Conservation (phyloP, 306 rosid species). For the Carpinus fangiana region DNA sequence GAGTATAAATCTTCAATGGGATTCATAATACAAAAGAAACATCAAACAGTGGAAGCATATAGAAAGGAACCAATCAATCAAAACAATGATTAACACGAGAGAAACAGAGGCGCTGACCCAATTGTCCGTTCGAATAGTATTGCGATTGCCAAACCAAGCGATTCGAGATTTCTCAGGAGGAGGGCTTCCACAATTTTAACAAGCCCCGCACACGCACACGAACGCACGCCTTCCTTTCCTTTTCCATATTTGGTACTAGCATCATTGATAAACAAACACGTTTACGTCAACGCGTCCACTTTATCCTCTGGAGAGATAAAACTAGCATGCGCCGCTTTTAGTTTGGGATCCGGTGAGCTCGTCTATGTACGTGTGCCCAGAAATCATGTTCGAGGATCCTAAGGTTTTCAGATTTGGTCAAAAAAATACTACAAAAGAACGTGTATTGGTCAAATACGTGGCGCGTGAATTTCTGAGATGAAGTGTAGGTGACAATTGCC, state of each 20-base stretch:
- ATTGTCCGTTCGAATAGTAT: background rate
- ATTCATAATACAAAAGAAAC: background rate
- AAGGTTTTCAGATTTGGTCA: too few species aligned
- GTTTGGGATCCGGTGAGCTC: background rate
- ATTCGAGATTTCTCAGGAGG: background rate
- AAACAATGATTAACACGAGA: background rate
- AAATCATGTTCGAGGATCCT: too few species aligned
- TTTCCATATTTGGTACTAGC: background rate
- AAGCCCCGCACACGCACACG: background rate
- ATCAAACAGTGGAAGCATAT: background rate
- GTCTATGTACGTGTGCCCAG: background rate
- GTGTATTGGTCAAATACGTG: too few species aligned
- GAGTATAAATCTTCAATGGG: background rate
- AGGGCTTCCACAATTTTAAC: background rate
- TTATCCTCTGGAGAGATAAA: background rate
- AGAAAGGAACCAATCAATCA: background rate
- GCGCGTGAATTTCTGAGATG: too few species aligned
- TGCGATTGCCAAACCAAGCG: background rate
- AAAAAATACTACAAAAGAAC: too few species aligned
- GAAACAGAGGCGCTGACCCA: background rate
- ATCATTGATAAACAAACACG: background rate
- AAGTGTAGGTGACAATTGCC: too few species aligned
- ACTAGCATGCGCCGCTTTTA: background rate
- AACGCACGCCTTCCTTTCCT: background rate
- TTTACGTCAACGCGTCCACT: background rate